phyloP scores from a whole-genome alignment of 2,329 filamentous ascomycete species.

The Sarocladium brachiariae region DNA sequence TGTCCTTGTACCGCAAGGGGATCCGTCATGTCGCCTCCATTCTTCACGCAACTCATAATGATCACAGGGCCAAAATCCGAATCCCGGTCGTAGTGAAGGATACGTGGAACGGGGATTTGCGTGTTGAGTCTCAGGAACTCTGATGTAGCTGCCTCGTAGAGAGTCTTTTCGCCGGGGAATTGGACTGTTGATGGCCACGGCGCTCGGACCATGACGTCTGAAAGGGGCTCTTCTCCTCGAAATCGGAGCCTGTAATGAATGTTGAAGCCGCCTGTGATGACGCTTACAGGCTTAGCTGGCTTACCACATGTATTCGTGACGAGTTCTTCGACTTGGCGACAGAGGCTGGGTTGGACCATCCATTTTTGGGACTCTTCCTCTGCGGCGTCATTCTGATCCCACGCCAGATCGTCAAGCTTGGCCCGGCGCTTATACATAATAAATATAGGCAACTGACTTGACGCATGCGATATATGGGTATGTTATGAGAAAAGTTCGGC shows the following conservation, averaged over 20 bases:
- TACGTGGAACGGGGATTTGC: slow-evolving; percentile 20
- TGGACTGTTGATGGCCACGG: slow-evolving; percentile 17
- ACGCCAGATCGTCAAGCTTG: slow-evolving; percentile 22
- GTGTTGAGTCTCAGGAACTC: slow-evolving; percentile 13
- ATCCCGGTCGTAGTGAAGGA: slow-evolving; percentile 21
- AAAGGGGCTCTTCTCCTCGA: slow-evolving; percentile 13
- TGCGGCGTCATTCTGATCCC: slow-evolving; percentile 21
- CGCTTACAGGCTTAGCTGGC: slow-evolving; percentile 12
- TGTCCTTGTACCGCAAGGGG: slow-evolving; percentile 18
- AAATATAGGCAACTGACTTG: too few species aligned
- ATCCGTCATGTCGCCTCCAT: slow-evolving; percentile 14
- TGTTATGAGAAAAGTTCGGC: too few species aligned
- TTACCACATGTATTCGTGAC: slow-evolving; percentile 14
- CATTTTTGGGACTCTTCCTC: slow-evolving; percentile 20
- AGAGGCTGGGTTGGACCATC: slow-evolving; percentile 14
- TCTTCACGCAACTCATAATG: slow-evolving; percentile 17
- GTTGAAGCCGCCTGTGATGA: slow-evolving; percentile 21
- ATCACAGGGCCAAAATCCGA: slow-evolving; percentile 10
- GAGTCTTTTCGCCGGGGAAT: slow-evolving; percentile 19
- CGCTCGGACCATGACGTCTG: slow-evolving; percentile 17
- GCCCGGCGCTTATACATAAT: slow-evolving; percentile 11
- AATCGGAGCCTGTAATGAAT: slow-evolving; percentile 19
- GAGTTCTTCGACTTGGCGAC: slow-evolving; percentile 17
- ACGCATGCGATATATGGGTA: too few species aligned
- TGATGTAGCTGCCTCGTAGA: slow-evolving; percentile 17